Evolutionary conservation across 108 stramenopile species (phyloP).

Genomic region (Nitzschia inconspicua): DNA sequence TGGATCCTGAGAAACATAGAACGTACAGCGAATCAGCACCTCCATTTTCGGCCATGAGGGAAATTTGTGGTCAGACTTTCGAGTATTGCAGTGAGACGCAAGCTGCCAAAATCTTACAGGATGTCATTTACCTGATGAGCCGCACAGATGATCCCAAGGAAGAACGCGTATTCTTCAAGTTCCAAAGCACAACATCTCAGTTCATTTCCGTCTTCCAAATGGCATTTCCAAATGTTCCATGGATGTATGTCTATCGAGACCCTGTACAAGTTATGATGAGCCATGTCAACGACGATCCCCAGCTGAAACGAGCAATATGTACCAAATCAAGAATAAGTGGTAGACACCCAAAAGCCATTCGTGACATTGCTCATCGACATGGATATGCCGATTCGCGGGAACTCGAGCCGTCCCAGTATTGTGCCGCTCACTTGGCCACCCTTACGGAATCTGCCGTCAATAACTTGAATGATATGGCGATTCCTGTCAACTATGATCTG

Average conservation of each 20-base stretch:
- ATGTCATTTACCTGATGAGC: slow-evolving; percentile 73
- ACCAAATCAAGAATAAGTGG: slow-evolving; percentile 32
- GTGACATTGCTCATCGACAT: slow-evolving; percentile 25
- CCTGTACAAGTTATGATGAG: slow-evolving; percentile 94
- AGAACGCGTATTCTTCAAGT: slow-evolving; percentile 90
- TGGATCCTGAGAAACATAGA: slow-evolving; percentile 68
- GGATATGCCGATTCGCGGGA: slow-evolving; percentile 6
- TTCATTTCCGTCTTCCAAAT: slow-evolving; percentile 59
- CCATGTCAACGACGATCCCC: slow-evolving; percentile 47
- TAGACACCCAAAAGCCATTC: slow-evolving; percentile 21
- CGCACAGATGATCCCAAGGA: slow-evolving; percentile 66
- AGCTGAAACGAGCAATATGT: slow-evolving; percentile 48
- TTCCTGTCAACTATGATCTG: slow-evolving; percentile 59
- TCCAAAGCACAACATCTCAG: slow-evolving; percentile 82
- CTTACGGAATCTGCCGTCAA: slow-evolving; percentile 66
- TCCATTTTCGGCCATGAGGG: slow-evolving; percentile 56
- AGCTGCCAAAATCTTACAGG: slow-evolving; percentile 50
- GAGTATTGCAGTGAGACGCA: slow-evolving; percentile 26
- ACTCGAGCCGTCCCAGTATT: slow-evolving; percentile 60
- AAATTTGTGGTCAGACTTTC: slow-evolving; percentile 43
- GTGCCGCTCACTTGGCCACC: slow-evolving; percentile 80
- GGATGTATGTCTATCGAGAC: slow-evolving; percentile 93
- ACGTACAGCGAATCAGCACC: slow-evolving; percentile 87
- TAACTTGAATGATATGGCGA: slow-evolving; percentile 40
- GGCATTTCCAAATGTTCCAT: slow-evolving; percentile 91